A percentile compares a stretch with the other conserved stretches of the same genome.
These are phyloP conservation scores for Aspergillus viridinutans DNA, from an alignment of 2,329 filamentous ascomycete genomes.

Conservation along the genomic window DNA sequence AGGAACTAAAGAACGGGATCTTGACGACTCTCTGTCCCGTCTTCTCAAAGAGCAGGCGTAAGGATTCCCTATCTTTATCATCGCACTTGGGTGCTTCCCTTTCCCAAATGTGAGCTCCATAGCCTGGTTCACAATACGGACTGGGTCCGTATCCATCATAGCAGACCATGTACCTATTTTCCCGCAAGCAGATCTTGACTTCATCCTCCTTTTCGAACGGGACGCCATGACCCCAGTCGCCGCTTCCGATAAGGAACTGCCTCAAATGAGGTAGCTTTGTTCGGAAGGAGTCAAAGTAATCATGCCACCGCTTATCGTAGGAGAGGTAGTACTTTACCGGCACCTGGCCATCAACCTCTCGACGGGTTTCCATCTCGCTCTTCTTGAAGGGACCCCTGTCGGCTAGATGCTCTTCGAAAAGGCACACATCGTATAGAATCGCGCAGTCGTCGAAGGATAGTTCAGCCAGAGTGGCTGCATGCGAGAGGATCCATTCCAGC, in stretches of 20 bases:
- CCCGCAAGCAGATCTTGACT: constrained; percentile 10
- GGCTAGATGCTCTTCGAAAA: constrained; percentile 25
- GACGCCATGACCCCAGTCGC: not conserved
- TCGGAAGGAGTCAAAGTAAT: constrained; percentile 18
- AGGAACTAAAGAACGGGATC: not conserved
- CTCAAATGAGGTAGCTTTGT: constrained; percentile 11
- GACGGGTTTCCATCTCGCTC: not conserved
- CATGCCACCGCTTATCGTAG: constrained; percentile 16
- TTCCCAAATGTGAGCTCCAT: not conserved
- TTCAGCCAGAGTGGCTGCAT: constrained; percentile 37
- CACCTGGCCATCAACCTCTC: not conserved
- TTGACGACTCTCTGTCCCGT: not conserved
- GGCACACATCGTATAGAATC: constrained; percentile 23
- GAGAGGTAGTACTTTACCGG: not conserved
- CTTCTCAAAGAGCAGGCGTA: not conserved
- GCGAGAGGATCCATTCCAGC: constrained; percentile 43
- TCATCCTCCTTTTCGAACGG: constrained; percentile 18
- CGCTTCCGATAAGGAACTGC: constrained; percentile 10
- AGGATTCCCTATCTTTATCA: not conserved
- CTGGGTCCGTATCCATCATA: constrained; percentile 16
- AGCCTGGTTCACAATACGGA: constrained; percentile 12
- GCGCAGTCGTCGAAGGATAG: constrained; percentile 45
- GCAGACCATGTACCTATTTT: constrained; percentile 17
- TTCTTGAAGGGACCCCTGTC: constrained; percentile 35
- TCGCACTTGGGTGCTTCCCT: not conserved